These are phyloP conservation scores for Beta macrorhiza DNA, from an alignment of 179 eudicot species.

Conservation along the genomic window DNA sequence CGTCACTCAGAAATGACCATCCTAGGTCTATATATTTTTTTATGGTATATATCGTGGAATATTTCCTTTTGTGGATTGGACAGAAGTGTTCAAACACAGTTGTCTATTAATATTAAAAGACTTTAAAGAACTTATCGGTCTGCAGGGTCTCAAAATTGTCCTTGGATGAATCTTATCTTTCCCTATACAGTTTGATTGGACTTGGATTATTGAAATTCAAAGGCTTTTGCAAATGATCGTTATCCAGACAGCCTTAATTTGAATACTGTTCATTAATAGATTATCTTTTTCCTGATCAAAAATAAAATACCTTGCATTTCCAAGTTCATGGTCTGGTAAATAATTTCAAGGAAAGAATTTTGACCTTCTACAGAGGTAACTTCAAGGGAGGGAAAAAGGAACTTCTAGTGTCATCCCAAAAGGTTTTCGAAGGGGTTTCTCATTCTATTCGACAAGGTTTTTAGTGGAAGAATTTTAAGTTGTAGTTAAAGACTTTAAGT, in stretches of 20 bases:
- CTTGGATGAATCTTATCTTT: not conserved
- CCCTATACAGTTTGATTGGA: not conserved
- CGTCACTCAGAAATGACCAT: not conserved
- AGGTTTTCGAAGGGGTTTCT: not conserved
- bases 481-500: not conserved
- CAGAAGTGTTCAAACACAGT: not conserved
- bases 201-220: not conserved
- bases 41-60: not conserved
- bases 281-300: not conserved
- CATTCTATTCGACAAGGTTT: not conserved
- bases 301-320: not conserved
- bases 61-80: not conserved
- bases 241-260: not conserved
- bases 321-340: not conserved
- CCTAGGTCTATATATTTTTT: not conserved
- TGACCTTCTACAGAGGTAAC: not conserved
- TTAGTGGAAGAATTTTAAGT: not conserved
- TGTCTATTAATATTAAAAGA: not conserved
- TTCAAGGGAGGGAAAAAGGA: not conserved
- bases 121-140: not conserved
- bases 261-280: not conserved
- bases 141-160: not conserved
- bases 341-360: not conserved
- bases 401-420: not conserved
- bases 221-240: not conserved